Evolutionary conservation across 1,139 yeast genomes (phyloP), one percentile per base, ranked within the genome.

Genomic region (Yamadazyma blattariae): DNA sequence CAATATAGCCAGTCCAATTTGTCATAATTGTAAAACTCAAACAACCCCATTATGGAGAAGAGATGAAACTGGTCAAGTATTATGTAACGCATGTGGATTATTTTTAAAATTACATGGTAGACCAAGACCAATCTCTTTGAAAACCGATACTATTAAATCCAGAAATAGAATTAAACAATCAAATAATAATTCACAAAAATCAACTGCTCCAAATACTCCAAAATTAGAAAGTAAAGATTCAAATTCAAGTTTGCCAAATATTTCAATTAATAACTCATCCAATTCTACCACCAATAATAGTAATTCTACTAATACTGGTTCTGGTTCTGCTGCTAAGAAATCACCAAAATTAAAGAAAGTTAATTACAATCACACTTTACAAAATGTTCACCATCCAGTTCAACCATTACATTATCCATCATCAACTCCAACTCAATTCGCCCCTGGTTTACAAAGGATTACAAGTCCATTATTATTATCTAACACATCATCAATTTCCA

Each of bases 41-140:
- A 89, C 92, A 1, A 90, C 97, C 1, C 97, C 97, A 1, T 67
- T 90, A 19, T 90, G 97, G 97, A 74, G 97, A 59, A 71, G 97
- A 48, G 96, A 89, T 59, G 96, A 89, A 54, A 77, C 85, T 13
- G 97, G 97, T 12, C 94, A 87, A 47, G 95, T 88, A 12, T 71
- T 90, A 34, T 90, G 97, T 58, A 90, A 90, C 63, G 97, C 97
- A 4, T 90, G 97, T 64, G 97, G 97, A 0, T 69, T 90, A 36
- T 90, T 90, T 53, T 66, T 90, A 43, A 90, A 90, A 61, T 71
- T 90, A 28, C 97, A 90, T 54, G 96, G 96, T 17, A 75, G 95
- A 37, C 87, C 96, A 22, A 73, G 97, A 50, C 97, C 97, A 4
- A 88, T 88, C 38, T 82, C 92, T 22, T 66, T 90, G 50, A 90